Evolutionary conservation across 805 yeast genomes (phyloP).

Genomic region (Saccharomycopsis sp.): DNA sequence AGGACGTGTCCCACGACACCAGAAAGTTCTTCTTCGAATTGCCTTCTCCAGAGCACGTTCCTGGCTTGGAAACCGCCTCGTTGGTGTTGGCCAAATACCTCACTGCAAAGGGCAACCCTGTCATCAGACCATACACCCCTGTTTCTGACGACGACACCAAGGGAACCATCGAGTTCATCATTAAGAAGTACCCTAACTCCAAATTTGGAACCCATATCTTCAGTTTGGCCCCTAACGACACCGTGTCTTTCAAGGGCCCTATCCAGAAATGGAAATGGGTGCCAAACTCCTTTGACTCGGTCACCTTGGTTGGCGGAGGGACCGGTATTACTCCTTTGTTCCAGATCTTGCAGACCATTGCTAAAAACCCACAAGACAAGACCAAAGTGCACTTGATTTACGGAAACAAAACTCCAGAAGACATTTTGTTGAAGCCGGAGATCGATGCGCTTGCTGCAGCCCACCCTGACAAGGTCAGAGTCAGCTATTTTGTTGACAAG

Average conservation of each 20-base stretch:
- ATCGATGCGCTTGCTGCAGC: slow-evolving; percentile 60
- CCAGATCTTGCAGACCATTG: slow-evolving; percentile 74
- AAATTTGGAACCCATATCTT: slow-evolving; percentile 73
- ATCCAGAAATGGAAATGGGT: slow-evolving; percentile 85
- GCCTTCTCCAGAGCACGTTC: slow-evolving; percentile 54
- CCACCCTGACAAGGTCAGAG: slow-evolving; percentile 71
- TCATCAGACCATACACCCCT: slow-evolving; percentile 89
- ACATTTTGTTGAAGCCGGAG: slow-evolving; percentile 73
- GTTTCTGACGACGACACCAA: slow-evolving; percentile 57
- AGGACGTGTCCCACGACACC: slow-evolving; percentile 53
- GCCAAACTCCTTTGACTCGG: slow-evolving; percentile 73
- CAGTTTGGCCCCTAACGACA: slow-evolving; percentile 67
- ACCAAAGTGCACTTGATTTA: slow-evolving; percentile 80
- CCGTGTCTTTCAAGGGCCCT: slow-evolving; percentile 91
- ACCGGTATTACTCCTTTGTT: slow-evolving; percentile 94
- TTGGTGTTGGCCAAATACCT: slow-evolving; percentile 74
- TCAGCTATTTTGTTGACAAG: slow-evolving; percentile 76
- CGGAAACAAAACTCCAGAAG: slow-evolving; percentile 73
- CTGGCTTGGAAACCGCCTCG: slow-evolving; percentile 78
- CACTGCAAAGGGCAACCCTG: slow-evolving; percentile 78
- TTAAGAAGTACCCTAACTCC: slow-evolving; percentile 82
- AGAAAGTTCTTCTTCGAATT: slow-evolving; percentile 66
- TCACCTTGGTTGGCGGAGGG: slow-evolving; percentile 91
- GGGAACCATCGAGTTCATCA: slow-evolving; percentile 73
- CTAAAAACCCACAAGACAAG: slow-evolving; percentile 76